These are phyloP conservation scores for Lasiodiplodia gonubiensis DNA, from an alignment of 2,329 filamentous ascomycete genomes.

Conservation along the genomic window DNA sequence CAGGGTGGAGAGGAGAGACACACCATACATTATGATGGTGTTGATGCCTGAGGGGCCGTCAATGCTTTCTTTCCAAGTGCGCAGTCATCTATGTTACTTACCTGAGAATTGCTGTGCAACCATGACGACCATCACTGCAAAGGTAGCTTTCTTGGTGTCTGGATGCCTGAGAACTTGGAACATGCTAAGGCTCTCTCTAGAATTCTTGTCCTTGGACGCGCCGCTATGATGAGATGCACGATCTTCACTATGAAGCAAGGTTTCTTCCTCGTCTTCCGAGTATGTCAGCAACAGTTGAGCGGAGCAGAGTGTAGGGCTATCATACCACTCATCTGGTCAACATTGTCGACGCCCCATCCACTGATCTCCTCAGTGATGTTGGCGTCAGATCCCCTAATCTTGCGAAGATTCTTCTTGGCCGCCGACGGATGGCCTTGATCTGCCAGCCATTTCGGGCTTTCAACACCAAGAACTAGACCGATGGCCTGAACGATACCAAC, in stretches of 20 bases:
- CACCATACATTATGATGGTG: constrained; percentile 98
- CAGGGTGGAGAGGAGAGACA: constrained; percentile 81
- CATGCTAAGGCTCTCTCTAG: constrained; percentile 49
- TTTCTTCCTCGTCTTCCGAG: constrained; percentile 68
- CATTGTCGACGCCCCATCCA: constrained; percentile 48
- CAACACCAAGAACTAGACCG: constrained; percentile 73
- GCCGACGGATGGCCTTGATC: constrained; percentile 64
- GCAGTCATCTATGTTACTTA: constrained; percentile 52
- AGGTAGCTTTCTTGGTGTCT: constrained; percentile 77
- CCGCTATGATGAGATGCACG: constrained; percentile 29
- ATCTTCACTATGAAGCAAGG: constrained; percentile 61
- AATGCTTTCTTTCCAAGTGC: background rate
- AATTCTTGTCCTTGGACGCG: constrained; percentile 35
- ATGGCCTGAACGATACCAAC: constrained; percentile 71
- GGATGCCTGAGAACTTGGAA: constrained; percentile 68
- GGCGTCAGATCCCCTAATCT: constrained; percentile 71
- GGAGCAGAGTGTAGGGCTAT: background rate
- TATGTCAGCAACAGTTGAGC: constrained; percentile 29
- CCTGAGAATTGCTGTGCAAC: constrained; percentile 80
- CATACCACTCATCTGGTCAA: constrained; percentile 40
- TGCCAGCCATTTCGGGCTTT: constrained; percentile 88
- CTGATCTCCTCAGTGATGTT: constrained; percentile 77
- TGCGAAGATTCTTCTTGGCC: constrained; percentile 73
- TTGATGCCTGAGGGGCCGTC: constrained; percentile 69
- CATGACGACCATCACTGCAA: constrained; percentile 93